These are phyloP conservation scores for Dactylellina leptospora DNA, from an alignment of 2,329 filamentous ascomycete species.

Conservation along the genomic window DNA sequence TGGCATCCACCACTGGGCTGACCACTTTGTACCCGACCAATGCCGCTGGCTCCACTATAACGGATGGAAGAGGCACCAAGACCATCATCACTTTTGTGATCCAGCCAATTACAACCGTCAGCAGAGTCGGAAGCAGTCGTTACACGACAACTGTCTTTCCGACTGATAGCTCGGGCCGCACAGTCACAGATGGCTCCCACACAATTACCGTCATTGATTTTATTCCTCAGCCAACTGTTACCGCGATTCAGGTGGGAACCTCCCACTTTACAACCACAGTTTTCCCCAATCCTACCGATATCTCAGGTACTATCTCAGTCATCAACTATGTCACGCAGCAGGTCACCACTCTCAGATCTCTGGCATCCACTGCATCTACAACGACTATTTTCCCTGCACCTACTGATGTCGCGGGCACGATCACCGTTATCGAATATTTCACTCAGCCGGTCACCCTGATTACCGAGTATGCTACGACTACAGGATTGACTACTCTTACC, in stretches of 20 bases:
- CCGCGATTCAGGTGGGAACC: background rate
- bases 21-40: slow-evolving; percentile 10
- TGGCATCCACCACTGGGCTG: too few species aligned
- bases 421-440: background rate
- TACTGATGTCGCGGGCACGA: background rate
- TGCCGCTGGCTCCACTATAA: background rate
- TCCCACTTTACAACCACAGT: background rate
- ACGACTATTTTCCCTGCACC: slow-evolving; percentile 1
- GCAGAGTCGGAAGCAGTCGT: background rate
- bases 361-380: background rate
- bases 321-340: slow-evolving; percentile 2
- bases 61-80: background rate
- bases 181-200: background rate
- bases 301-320: background rate
- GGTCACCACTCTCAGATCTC: background rate
- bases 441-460: background rate
- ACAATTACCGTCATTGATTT: slow-evolving; percentile 5
- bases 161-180: background rate
- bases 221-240: background rate
- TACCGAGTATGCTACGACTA: background rate
- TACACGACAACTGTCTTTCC: background rate
- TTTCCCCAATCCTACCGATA: background rate
- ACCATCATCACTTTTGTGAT: slow-evolving; percentile 9
- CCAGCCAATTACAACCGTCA: background rate
- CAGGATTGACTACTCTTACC: background rate